These are phyloP conservation scores for Capsicum rhomboideum DNA, from an alignment of 257 asterid species.

Conservation along the genomic window DNA sequence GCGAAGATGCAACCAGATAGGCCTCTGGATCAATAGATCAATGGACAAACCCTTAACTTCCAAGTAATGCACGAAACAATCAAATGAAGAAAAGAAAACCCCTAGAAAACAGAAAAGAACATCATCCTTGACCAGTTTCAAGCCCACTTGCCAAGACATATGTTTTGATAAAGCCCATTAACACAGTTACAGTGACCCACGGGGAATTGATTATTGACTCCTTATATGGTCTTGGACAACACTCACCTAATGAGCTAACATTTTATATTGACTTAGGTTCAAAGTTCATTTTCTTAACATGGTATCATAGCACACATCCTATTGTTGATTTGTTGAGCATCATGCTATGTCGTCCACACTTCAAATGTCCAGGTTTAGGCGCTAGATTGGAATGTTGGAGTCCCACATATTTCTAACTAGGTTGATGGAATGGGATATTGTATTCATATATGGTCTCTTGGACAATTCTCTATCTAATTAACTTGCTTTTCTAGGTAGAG, in stretches of 20 bases:
- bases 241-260: not conserved
- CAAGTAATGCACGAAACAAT: not conserved
- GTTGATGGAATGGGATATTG: too few species aligned
- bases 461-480: too few species aligned
- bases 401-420: too few species aligned
- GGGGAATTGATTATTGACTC: not conserved
- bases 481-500: constrained; percentile 5
- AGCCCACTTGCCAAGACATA: not conserved
- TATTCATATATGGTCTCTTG: too few species aligned
- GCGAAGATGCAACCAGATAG: not conserved
- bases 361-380: not conserved
- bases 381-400: not conserved
- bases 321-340: not conserved
- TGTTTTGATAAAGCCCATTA: not conserved
- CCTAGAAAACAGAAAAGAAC: not conserved
- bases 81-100: not conserved
- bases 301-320: not conserved
- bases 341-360: not conserved
- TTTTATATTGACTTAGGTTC: not conserved
- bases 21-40: not conserved
- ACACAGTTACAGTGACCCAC: not conserved
- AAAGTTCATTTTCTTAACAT: not conserved
- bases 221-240: not conserved
- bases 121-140: not conserved
- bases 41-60: not conserved